Evolutionary conservation across 345 rosid genomes (phyloP).

Genomic region (Aurinia saxatilis): DNA sequence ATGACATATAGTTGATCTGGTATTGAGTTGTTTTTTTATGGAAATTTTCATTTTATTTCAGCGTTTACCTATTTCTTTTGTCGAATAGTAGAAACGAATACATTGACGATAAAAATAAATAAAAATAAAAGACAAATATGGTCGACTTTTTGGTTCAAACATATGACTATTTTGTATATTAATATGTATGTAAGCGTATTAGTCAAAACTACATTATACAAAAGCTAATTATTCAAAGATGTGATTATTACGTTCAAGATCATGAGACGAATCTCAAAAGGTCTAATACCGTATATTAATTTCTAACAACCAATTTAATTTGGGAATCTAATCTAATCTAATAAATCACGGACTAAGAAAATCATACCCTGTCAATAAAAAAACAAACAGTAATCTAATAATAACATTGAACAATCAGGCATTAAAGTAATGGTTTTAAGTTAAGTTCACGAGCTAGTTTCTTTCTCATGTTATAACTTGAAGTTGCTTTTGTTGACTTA

Average conservation of each 20-base stretch:
- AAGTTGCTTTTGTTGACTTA: slow-evolving; percentile 23
- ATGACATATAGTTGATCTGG: too few species aligned
- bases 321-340: not conserved
- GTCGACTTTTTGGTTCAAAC: too few species aligned
- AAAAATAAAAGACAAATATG: too few species aligned
- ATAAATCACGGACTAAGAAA: not conserved
- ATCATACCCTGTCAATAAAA: not conserved
- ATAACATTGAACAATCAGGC: not conserved
- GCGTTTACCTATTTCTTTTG: too few species aligned
- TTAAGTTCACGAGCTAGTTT: slow-evolving; percentile 9
- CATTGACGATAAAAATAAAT: too few species aligned
- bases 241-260: not conserved
- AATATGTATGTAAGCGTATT: not conserved
- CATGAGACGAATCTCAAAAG: not conserved
- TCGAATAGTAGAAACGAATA: too few species aligned
- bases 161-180: too few species aligned
- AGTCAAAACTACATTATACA: not conserved
- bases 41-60: too few species aligned
- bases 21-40: too few species aligned
- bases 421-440: not conserved
- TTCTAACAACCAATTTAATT: not conserved
- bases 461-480: slow-evolving; percentile 7
- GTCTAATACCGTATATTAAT: not conserved
- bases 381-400: not conserved
- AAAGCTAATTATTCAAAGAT: not conserved